Percentiles rank a stretch among this genome's conserved stretches.
Evolutionary conservation across 1,284 basidiomycete genomes (phyloP).

Genomic region (Fistulina hepatica): DNA sequence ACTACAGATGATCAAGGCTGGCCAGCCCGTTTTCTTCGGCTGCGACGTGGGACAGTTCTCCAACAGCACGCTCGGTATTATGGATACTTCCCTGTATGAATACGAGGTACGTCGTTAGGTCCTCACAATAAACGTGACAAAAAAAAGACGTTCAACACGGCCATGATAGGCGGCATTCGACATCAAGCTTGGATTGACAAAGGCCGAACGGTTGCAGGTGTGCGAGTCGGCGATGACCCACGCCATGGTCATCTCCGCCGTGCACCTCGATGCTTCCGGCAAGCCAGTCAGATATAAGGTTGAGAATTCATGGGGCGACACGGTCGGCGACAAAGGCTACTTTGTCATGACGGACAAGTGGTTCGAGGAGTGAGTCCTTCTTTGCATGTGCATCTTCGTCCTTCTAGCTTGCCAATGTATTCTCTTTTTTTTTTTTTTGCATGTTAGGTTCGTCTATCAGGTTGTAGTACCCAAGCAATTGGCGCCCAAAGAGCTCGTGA

Average conservation of each 20-base stretch:
- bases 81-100: slow-evolving; percentile 80
- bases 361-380: slow-evolving; percentile 73
- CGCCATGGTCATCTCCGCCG: slow-evolving; percentile 88
- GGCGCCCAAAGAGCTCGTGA: slow-evolving; percentile 69
- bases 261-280: slow-evolving; percentile 73
- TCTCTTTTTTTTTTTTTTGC: slow-evolving; percentile 7
- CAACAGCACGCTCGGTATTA: slow-evolving; percentile 60
- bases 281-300: slow-evolving; percentile 84
- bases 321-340: slow-evolving; percentile 75
- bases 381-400: neutral
- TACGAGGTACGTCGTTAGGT: slow-evolving; percentile 45
- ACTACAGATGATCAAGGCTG: slow-evolving; percentile 82
- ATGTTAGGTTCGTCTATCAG: slow-evolving; percentile 69
- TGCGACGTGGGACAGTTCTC: slow-evolving; percentile 83
- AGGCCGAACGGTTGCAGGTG: slow-evolving; percentile 76
- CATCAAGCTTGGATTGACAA: slow-evolving; percentile 53
- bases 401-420: neutral
- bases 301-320: slow-evolving; percentile 92
- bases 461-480: slow-evolving; percentile 76
- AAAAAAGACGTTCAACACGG: slow-evolving; percentile 3
- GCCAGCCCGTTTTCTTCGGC: slow-evolving; percentile 89
- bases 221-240: slow-evolving; percentile 87
- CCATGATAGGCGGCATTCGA: slow-evolving; percentile 40
- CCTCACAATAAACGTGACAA: neutral
- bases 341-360: slow-evolving; percentile 87